Conservation (phyloP, 192 early-diverging fungal genomes). For the Geosiphon pyriformis region DNA sequence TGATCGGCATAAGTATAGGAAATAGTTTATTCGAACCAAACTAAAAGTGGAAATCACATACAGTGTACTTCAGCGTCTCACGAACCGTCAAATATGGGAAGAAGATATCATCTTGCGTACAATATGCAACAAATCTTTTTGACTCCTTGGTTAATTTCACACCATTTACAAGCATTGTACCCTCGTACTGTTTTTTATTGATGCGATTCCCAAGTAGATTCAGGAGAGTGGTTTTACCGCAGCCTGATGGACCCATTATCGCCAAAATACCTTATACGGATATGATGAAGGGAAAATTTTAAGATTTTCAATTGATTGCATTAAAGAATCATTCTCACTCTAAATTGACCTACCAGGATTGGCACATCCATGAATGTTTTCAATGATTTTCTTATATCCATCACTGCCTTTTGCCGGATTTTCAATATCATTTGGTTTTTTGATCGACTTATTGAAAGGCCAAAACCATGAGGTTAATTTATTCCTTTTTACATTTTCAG, state of each 20-base stretch:
- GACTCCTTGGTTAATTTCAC: constrained; percentile 11
- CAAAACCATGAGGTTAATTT: too few relatives aligned
- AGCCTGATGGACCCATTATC: constrained; percentile 54
- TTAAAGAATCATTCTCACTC: too few relatives aligned
- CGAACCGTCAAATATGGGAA: constrained; percentile 59
- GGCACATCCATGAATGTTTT: constrained; percentile 22
- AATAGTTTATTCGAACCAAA: constrained; percentile 22
- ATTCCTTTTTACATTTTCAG: too few relatives aligned
- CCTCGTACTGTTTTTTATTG: constrained; percentile 35
- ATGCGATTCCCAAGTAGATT: constrained; percentile 54
- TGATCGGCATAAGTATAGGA: neutral
- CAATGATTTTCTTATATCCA: neutral
- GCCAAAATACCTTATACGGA: constrained; percentile 38
- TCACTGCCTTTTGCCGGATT: too few relatives aligned
- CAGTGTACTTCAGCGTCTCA: constrained; percentile 69
- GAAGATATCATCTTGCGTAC: constrained; percentile 52
- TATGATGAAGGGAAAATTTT: too few relatives aligned
- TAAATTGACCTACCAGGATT: constrained; percentile 11
- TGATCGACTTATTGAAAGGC: too few relatives aligned
- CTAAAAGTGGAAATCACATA: constrained; percentile 34
- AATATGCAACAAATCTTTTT: constrained; percentile 56
- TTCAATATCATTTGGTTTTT: too few relatives aligned
- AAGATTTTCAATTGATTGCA: neutral
- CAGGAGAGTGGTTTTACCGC: constrained; percentile 61
- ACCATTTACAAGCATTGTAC: constrained; percentile 11